Evolutionary conservation across 345 rosid genomes (phyloP).

Genomic region (Gossypium longicalyx): DNA sequence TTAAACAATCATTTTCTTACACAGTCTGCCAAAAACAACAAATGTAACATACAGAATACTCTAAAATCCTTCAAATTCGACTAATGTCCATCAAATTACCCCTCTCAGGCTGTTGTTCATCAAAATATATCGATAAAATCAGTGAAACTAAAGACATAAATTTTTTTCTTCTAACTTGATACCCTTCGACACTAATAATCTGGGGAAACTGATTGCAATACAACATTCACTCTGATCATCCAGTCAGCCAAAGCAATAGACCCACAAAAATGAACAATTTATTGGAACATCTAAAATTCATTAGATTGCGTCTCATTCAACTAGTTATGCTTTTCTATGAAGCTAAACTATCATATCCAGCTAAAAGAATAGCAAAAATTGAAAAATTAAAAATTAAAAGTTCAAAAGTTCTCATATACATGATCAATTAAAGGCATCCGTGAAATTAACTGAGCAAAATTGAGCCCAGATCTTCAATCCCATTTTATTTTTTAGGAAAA

Average conservation of each 20-base stretch:
- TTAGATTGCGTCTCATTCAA: constrained; percentile 2
- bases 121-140: neutral
- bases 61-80: neutral
- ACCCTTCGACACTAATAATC: neutral
- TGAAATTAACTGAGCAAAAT: constrained; percentile 7
- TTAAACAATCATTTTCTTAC: neutral
- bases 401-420: neutral
- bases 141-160: neutral
- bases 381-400: neutral
- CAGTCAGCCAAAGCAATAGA: neutral
- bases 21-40: neutral
- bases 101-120: neutral
- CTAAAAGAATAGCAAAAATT: neutral
- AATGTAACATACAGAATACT: neutral
- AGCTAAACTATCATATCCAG: constrained; percentile 11
- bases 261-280: neutral
- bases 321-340: neutral
- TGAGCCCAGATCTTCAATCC: constrained; percentile 26
- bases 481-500: neutral
- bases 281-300: neutral
- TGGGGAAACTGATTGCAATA: neutral
- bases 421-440: neutral
- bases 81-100: neutral
- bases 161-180: neutral
- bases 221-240: constrained; percentile 2